A percentile compares a stretch with the other conserved stretches of the same genome.
Conservation (phyloP, 495 filamentous ascomycete species). For the Aspergillus haitiensis region DNA sequence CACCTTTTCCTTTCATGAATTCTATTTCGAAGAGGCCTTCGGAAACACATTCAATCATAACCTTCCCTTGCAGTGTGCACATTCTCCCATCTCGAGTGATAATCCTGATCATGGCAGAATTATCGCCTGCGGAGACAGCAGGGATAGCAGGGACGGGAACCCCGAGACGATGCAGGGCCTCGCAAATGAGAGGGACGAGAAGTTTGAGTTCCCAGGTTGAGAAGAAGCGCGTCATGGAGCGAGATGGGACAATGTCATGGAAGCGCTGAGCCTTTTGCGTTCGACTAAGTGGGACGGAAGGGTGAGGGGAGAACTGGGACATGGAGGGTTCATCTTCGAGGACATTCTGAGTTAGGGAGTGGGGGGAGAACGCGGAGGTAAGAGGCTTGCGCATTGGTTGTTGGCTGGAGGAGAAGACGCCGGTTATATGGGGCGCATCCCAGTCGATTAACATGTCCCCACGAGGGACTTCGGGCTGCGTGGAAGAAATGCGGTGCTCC, state of each 20-base stretch:
- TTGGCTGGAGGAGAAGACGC: constrained; percentile 57
- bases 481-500: constrained; percentile 59
- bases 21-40: constrained; percentile 74
- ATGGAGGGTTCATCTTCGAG: constrained; percentile 87
- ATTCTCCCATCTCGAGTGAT: constrained; percentile 74
- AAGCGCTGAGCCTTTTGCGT: constrained; percentile 89
- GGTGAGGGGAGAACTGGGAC: constrained; percentile 84
- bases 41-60: constrained; percentile 71
- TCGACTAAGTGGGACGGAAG: constrained; percentile 72
- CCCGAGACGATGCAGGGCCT: constrained; percentile 79
- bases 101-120: constrained; percentile 64
- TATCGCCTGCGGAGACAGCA: constrained; percentile 43
- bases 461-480: constrained; percentile 76
- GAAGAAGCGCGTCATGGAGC: constrained; percentile 87
- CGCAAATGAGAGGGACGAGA: constrained; percentile 74
- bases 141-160: constrained; percentile 64
- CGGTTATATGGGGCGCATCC: constrained; percentile 60
- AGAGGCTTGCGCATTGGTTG: constrained; percentile 35
- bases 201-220: constrained; percentile 75
- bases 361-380: constrained; percentile 11
- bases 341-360: constrained; percentile 52
- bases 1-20: constrained; percentile 92
- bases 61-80: constrained; percentile 79
- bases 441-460: constrained; percentile 74
- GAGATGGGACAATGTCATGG: constrained; percentile 79